These are phyloP conservation scores for Priceomyces medius DNA, from an alignment of 805 yeast genomes.

Conservation along the genomic window DNA sequence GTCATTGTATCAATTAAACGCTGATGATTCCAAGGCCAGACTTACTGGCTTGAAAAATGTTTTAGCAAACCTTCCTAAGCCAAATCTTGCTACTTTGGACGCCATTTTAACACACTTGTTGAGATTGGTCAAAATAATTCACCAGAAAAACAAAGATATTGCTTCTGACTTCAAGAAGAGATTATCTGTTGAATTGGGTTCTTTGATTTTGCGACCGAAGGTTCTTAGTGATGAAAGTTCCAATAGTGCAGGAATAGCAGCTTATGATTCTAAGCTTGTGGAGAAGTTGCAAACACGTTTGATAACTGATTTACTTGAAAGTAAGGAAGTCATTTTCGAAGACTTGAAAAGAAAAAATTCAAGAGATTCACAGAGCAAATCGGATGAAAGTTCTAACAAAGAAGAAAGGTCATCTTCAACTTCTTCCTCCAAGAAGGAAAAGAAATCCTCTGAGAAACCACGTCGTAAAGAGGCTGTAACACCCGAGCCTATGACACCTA, in stretches of 20 bases:
- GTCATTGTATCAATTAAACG: slow-evolving; percentile 50
- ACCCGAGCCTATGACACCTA: slow-evolving; percentile 20
- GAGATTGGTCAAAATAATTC: slow-evolving; percentile 53
- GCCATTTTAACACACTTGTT: slow-evolving; percentile 76
- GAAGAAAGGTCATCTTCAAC: not conserved
- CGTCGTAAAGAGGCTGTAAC: slow-evolving; percentile 6
- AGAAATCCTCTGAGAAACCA: not conserved
- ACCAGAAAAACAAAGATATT: slow-evolving; percentile 36
- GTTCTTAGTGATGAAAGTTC: not conserved
- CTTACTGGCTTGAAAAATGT: slow-evolving; percentile 65
- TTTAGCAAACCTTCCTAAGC: slow-evolving; percentile 62
- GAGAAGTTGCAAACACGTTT: slow-evolving; percentile 46
- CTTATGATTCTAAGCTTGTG: slow-evolving; percentile 4
- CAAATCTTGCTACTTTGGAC: slow-evolving; percentile 76
- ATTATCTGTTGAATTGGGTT: slow-evolving; percentile 68
- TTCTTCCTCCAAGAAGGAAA: not conserved
- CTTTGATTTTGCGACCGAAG: slow-evolving; percentile 56
- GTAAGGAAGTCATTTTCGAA: slow-evolving; percentile 62
- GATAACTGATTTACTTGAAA: slow-evolving; percentile 57
- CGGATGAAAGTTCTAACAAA: not conserved
- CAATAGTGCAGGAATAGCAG: not conserved
- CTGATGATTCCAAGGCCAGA: slow-evolving; percentile 45
- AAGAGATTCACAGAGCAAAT: not conserved
- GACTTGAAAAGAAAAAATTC: slow-evolving; percentile 50
- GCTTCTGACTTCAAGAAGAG: slow-evolving; percentile 39